Percentiles rank a stretch among this genome's conserved stretches.
phyloP scores from a whole-genome alignment of 176 grass and related monocot genomes.

The Secale cereale region DNA sequence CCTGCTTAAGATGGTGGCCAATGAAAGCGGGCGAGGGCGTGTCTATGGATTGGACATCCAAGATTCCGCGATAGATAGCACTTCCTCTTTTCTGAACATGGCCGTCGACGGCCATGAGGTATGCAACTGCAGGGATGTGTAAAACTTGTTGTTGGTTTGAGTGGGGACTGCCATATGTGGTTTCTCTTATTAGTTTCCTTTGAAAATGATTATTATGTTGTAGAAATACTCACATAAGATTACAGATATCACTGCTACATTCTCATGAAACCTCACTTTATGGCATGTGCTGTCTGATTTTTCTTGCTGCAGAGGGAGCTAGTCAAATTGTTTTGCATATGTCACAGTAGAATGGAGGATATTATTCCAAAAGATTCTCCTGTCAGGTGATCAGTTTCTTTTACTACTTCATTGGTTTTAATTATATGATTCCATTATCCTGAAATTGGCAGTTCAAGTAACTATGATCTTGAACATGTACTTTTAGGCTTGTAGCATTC shows the following conservation, averaged over 20 bases:
- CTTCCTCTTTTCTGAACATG: conserved; percentile 58
- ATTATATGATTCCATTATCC: neutral
- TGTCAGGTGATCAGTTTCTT: conserved; percentile 50
- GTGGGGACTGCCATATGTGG: neutral
- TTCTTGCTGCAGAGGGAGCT: conserved; percentile 48
- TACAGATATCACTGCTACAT: neutral
- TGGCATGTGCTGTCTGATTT: neutral
- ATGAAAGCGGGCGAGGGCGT: conserved; percentile 42
- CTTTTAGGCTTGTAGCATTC: conserved; percentile 79
- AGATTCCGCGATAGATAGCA: conserved; percentile 64
- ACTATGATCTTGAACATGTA: neutral
- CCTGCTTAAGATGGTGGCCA: conserved; percentile 73
- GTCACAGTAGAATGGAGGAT: conserved; percentile 87
- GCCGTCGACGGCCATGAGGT: conserved; percentile 51
- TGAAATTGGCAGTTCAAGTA: conserved; percentile 3
- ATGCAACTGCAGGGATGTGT: neutral
- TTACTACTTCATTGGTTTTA: neutral
- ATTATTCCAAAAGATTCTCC: conserved; percentile 61
- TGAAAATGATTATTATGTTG: neutral
- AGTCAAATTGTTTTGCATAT: conserved; percentile 64
- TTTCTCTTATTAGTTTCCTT: neutral
- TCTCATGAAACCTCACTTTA: neutral
- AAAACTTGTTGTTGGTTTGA: conserved; percentile 16
- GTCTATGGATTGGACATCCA: conserved; percentile 93
- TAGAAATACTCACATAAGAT: neutral